phyloP scores from a whole-genome alignment of 73 alveolate species.

The Effrenium voratum region DNA sequence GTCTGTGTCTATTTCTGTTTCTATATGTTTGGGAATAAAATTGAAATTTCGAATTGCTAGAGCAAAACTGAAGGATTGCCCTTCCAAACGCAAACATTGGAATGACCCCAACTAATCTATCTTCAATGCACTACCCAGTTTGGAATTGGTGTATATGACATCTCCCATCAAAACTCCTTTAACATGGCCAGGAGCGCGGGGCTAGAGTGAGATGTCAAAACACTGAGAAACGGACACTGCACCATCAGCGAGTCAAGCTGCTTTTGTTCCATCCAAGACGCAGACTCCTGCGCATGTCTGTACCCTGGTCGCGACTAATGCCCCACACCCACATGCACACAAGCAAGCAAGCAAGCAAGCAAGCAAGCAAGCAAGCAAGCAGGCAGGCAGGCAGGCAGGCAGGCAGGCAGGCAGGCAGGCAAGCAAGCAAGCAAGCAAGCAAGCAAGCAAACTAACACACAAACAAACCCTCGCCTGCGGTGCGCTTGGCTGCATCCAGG shows the following conservation, averaged over 20 bases:
- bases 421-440: no score
- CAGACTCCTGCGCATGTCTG: neutral
- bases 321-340: neutral
- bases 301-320: neutral
- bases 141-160: neutral
- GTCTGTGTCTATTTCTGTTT: no score
- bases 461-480: neutral
- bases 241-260: neutral
- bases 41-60: neutral
- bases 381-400: neutral
- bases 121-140: no score
- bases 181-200: neutral
- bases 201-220: neutral
- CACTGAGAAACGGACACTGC: neutral
- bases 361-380: neutral
- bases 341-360: neutral
- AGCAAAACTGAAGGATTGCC: neutral
- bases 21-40: no score
- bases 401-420: neutral
- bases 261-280: neutral
- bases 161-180: neutral
- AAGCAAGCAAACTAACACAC: neutral
- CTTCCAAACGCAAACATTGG: neutral
- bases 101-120: no score
- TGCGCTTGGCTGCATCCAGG: slow-evolving; percentile 6